Base-by-base conservation (phyloP, 805 yeast genomes). In the Metschnikowia sp. region DNA sequence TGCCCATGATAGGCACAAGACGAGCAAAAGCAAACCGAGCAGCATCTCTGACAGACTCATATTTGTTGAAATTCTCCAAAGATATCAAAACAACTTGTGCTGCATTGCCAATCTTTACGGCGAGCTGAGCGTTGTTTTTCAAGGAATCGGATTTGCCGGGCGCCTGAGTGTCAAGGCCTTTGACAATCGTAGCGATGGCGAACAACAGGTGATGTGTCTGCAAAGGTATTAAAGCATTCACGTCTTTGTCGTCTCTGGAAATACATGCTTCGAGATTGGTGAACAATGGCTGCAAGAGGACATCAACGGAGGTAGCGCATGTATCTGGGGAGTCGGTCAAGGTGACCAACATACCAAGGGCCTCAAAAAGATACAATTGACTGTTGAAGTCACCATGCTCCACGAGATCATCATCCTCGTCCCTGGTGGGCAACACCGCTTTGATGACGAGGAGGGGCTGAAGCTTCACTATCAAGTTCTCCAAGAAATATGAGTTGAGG, bases 181-280 rank as follows among this genome's bases (percentile, higher is more conserved):
- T 81, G 3, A 90, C 85, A 59, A 91, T 77, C 0, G 97, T 88
- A 39, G 97, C 97, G 39, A 92, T 80, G 0, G 97, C 91, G 82
- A 88, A 81, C 41, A 94, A 68, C 32, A 84, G 77, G 62, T 92
- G 97, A 64, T 94, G 96, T 3, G 89, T 84, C 61, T 88, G 94
- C 39, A 88, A 66, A 2, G 84, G 75, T 32, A 77, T 59, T 36
- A 74, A 71, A 13, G 70, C 66, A 42, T 64, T 64, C 45, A 67
- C 71, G 4, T 71, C 63, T 15, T 77, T 70, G 46, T 58, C 62
- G 8, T 56, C 59, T 28, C 60, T 59, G 6, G 61, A 50, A 32
- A 88, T 80, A 58, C 89, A 82, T 19, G 70, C 69, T 62, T 89
- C 91, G 53, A 91, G 70, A 50, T 80, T 83, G 4, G 77, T 69